These are phyloP conservation scores for Fomitopsis betulina DNA, from an alignment of 1,284 basidiomycete species.

Conservation along the genomic window DNA sequence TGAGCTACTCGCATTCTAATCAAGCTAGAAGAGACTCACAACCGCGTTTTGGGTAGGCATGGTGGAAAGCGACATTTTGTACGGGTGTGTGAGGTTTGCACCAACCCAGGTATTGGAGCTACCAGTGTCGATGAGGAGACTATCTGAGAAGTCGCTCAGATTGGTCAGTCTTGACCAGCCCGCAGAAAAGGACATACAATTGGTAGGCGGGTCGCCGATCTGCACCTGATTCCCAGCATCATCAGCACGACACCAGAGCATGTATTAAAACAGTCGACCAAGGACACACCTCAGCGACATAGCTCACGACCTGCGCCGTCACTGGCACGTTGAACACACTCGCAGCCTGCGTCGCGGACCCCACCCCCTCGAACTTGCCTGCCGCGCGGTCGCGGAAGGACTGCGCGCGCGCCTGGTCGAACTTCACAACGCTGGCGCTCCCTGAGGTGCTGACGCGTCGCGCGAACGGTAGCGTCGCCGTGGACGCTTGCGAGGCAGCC, in stretches of 20 bases:
- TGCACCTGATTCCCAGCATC: constrained; percentile 13
- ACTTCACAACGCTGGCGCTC: constrained; percentile 11
- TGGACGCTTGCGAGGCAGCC: background rate
- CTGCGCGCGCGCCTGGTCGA: constrained; percentile 15
- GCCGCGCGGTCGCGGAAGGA: constrained; percentile 6
- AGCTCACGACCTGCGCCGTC: constrained; percentile 19
- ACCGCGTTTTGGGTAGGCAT: constrained; percentile 36
- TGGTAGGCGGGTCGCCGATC: constrained; percentile 23
- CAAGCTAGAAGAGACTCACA: constrained; percentile 14
- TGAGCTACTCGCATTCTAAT: background rate
- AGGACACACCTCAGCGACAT: constrained; percentile 18
- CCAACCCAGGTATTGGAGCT: constrained; percentile 48
- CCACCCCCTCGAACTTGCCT: background rate
- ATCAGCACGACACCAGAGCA: background rate
- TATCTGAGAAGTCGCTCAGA: constrained; percentile 3
- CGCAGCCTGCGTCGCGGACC: background rate
- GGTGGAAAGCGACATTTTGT: constrained; percentile 33
- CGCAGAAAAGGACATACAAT: constrained; percentile 14
- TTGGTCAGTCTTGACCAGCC: too few species aligned
- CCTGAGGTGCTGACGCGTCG: constrained; percentile 15
- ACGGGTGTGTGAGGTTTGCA: constrained; percentile 31
- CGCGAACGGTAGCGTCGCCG: constrained; percentile 12
- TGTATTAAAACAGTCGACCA: background rate
- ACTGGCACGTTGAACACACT: constrained; percentile 10
- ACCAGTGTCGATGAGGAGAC: constrained; percentile 24